Evolutionary conservation across 2,329 filamentous ascomycete genomes (phyloP).

Genomic region (Metarhizium anisopliae): DNA sequence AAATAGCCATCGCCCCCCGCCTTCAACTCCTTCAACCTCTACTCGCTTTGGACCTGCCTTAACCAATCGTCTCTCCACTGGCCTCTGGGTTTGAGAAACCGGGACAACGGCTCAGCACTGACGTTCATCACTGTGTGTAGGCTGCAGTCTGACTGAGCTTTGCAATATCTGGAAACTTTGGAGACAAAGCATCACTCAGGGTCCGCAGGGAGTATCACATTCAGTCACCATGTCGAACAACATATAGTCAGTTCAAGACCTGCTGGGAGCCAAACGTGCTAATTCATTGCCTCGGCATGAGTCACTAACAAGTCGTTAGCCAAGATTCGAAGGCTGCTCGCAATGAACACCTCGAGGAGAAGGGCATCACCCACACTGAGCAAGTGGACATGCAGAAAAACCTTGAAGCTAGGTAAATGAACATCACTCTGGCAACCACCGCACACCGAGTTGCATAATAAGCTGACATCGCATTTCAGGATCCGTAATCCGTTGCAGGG

Average conservation of each 20-base stretch:
- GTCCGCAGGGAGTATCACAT: neutral
- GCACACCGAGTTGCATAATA: neutral
- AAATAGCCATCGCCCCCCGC: conserved; percentile 9
- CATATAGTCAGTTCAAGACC: conserved; percentile 9
- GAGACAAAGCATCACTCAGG: neutral
- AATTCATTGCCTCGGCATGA: neutral
- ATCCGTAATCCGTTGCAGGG: conserved; percentile 39
- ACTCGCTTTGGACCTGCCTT: conserved; percentile 7
- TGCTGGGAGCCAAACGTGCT: neutral
- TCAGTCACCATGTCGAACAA: conserved; percentile 15
- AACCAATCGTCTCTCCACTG: conserved; percentile 4
- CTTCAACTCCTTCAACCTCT: conserved; percentile 4
- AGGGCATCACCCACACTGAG: conserved; percentile 17
- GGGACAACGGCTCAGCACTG: neutral
- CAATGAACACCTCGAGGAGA: conserved; percentile 17
- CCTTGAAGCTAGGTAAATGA: conserved; percentile 34
- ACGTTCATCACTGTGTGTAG: neutral
- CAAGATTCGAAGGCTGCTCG: conserved; percentile 9
- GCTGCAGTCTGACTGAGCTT: neutral
- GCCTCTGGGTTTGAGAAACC: neutral
- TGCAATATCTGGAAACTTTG: neutral
- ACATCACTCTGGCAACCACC: neutral
- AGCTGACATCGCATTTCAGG: conserved; percentile 15
- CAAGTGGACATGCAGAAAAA: conserved; percentile 28
- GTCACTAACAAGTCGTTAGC: conserved; percentile 4